A percentile compares a stretch with the other conserved stretches of the same genome.
Evolutionary conservation across 768 basidiomycete species (phyloP).

Genomic region (Mycena haematopus): DNA sequence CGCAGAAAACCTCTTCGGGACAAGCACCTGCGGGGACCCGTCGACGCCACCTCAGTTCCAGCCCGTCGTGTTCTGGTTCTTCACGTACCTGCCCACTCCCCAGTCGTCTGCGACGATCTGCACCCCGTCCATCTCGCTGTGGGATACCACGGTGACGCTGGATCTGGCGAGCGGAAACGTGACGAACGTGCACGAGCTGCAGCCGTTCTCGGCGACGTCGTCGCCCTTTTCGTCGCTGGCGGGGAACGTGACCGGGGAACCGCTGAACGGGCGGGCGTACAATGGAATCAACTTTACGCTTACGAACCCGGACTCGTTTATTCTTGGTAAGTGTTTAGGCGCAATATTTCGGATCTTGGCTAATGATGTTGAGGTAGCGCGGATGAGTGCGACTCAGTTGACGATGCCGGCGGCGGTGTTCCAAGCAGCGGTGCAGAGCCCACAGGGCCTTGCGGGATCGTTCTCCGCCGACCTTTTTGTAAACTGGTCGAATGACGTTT

Average conservation of each 20-base stretch:
- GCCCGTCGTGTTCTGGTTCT: constrained; percentile 66
- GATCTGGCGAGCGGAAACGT: constrained; percentile 53
- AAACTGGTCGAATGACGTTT: constrained; percentile 47
- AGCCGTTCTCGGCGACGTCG: constrained; percentile 42
- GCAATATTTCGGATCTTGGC: not conserved
- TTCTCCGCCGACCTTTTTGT: constrained; percentile 48
- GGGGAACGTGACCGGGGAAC: constrained; percentile 52
- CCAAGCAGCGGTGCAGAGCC: constrained; percentile 49
- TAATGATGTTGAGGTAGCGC: constrained; percentile 27
- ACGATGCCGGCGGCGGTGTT: constrained; percentile 60
- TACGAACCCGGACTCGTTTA: constrained; percentile 47
- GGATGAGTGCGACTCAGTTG: constrained; percentile 51
- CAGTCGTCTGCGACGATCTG: constrained; percentile 55
- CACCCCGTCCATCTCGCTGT: constrained; percentile 49
- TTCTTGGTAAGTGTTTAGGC: constrained; percentile 25
- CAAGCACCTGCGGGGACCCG: constrained; percentile 37
- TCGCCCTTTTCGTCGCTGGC: constrained; percentile 48
- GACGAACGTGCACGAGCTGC: constrained; percentile 48
- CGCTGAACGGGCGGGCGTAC: constrained; percentile 54
- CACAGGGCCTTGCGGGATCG: constrained; percentile 44
- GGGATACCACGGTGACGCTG: constrained; percentile 51
- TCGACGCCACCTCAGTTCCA: constrained; percentile 43
- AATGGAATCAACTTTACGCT: constrained; percentile 61
- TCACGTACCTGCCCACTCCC: constrained; percentile 48
- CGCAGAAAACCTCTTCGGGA: constrained; percentile 50